phyloP scores from a whole-genome alignment of 2,329 filamentous ascomycete species.

The Pestalotiopsis sp. region DNA sequence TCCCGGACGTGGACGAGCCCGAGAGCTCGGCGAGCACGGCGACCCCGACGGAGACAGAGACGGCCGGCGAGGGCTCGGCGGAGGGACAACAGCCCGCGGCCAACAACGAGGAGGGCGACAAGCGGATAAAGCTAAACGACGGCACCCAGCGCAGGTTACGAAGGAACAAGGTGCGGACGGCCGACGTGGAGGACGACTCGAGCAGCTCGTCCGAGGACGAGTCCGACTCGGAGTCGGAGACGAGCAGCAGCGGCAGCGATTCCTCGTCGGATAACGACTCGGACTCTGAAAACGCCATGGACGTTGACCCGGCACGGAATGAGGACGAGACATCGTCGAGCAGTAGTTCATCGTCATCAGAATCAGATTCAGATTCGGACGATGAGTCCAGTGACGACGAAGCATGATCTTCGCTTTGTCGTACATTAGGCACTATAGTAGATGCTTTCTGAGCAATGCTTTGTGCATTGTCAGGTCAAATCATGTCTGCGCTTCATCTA shows the following conservation, averaged over 20 bases:
- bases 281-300: slow-evolving; percentile 20
- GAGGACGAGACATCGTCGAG: slow-evolving; percentile 35
- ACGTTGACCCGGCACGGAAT: slow-evolving; percentile 21
- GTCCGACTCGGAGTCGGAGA: slow-evolving; percentile 39
- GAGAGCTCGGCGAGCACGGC: slow-evolving; percentile 30
- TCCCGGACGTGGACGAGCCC: slow-evolving; percentile 51
- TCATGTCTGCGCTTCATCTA: too few species aligned
- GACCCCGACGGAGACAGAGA: slow-evolving; percentile 20
- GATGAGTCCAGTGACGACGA: slow-evolving; percentile 25
- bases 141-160: slow-evolving; percentile 48
- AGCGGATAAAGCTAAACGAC: slow-evolving; percentile 46
- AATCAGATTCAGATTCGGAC: slow-evolving; percentile 31
- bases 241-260: slow-evolving; percentile 26
- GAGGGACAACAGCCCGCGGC: background rate
- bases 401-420: background rate
- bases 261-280: slow-evolving; percentile 32
- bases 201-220: slow-evolving; percentile 33
- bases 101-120: slow-evolving; percentile 31
- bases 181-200: slow-evolving; percentile 44
- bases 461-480: too few species aligned
- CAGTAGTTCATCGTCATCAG: slow-evolving; percentile 44
- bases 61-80: background rate
- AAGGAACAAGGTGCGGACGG: slow-evolving; percentile 53
- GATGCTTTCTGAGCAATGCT: too few species aligned
- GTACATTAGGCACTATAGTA: too few species aligned